A percentile compares a stretch with the other conserved stretches of the same genome.
These are phyloP conservation scores for Cordyceps cateniannulata DNA, from an alignment of 2,329 filamentous ascomycete genomes.

Conservation along the genomic window DNA sequence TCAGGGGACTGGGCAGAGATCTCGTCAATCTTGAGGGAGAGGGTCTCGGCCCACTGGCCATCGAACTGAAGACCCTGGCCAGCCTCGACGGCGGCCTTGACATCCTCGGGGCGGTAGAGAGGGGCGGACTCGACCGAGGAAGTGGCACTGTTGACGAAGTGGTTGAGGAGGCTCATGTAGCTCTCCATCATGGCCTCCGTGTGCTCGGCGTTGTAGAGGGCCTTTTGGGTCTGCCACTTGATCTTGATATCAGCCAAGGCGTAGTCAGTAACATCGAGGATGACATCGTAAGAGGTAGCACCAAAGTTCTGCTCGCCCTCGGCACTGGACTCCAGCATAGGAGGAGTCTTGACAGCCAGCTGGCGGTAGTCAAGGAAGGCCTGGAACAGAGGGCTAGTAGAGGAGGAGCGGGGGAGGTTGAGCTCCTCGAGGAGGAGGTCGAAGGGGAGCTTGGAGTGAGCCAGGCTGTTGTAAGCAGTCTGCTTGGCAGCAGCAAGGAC, in stretches of 20 bases:
- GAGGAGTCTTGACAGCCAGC: conserved; percentile 20
- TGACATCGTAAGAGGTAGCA: conserved; percentile 20
- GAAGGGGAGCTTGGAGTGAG: conserved; percentile 37
- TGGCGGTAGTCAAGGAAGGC: conserved; percentile 40
- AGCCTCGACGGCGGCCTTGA: conserved; percentile 7
- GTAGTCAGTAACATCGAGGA: conserved; percentile 18
- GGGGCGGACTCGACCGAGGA: conserved; percentile 22
- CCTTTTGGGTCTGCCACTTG: conserved; percentile 15
- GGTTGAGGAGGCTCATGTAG: conserved; percentile 15
- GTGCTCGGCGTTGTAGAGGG: conserved; percentile 17
- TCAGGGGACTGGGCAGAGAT: background rate
- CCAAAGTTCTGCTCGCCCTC: conserved; percentile 17
- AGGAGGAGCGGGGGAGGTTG: conserved; percentile 30
- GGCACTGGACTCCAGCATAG: conserved; percentile 18
- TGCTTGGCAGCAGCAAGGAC: conserved; percentile 18
- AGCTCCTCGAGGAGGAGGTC: conserved; percentile 38
- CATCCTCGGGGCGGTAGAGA: conserved; percentile 7
- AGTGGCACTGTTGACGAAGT: conserved; percentile 18
- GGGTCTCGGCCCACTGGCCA: conserved; percentile 7
- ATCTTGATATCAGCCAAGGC: conserved; percentile 11
- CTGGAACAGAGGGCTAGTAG: conserved; percentile 40
- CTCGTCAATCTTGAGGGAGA: conserved; percentile 9
- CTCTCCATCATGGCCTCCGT: conserved; percentile 13
- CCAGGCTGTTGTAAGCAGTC: conserved; percentile 27
- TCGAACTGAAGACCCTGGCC: conserved; percentile 8